Conservation (phyloP, 2,329 filamentous ascomycete genomes). For the Fusarium scirpi region DNA sequence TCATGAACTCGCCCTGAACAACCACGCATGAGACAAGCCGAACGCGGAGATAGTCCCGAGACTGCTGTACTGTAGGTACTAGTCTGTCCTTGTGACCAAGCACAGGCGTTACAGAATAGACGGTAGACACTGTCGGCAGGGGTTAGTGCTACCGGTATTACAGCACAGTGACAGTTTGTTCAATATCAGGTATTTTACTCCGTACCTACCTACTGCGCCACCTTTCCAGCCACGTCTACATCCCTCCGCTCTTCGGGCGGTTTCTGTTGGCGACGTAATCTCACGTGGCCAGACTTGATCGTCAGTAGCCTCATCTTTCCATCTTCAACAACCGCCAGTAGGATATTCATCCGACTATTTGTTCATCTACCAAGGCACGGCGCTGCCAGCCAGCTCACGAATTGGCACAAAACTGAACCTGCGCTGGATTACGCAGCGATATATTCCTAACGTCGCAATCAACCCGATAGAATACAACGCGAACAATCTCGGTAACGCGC, state of each 20-base stretch:
- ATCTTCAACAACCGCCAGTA: constrained; percentile 19
- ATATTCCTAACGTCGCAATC: background rate
- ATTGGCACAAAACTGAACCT: background rate
- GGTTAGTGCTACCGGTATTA: background rate
- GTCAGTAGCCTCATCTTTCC: constrained; percentile 33
- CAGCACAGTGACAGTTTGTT: background rate
- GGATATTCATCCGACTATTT: background rate
- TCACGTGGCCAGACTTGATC: constrained; percentile 42
- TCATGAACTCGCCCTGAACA: constrained; percentile 7
- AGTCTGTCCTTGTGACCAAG: constrained; percentile 29
- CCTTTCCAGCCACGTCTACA: background rate
- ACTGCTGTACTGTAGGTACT: constrained; percentile 7
- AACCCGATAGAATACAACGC: background rate
- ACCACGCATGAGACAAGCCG: constrained; percentile 8
- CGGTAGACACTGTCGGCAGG: background rate
- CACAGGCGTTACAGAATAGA: background rate
- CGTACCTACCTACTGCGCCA: background rate
- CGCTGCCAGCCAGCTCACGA: background rate
- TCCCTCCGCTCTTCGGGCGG: constrained; percentile 14
- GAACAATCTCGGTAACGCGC: constrained; percentile 9
- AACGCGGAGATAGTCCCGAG: constrained; percentile 37
- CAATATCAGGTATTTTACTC: background rate
- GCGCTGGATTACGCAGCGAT: background rate
- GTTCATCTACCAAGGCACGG: constrained; percentile 1
- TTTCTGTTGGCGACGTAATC: constrained; percentile 41